These are phyloP conservation scores for Obelidium mucronatum DNA, from an alignment of 192 early-diverging fungal species.

Conservation along the genomic window DNA sequence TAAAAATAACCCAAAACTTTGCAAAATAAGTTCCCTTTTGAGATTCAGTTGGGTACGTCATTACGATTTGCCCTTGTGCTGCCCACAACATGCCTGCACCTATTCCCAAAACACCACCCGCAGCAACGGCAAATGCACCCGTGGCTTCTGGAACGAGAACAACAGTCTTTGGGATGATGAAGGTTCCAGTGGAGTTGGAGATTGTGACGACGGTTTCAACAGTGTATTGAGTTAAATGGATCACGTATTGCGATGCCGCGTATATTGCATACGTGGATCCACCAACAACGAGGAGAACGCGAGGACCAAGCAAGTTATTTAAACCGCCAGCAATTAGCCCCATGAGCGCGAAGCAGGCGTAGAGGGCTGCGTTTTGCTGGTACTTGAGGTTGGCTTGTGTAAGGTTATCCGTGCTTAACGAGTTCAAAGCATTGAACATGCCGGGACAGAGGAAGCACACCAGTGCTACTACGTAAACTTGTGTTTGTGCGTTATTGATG, in stretches of 20 bases:
- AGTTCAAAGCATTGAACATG: not conserved
- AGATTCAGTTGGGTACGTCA: not conserved
- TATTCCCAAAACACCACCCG: not conserved
- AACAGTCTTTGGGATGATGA: not conserved
- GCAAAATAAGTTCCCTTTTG: not conserved
- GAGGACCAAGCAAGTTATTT: not conserved
- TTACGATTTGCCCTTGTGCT: not conserved
- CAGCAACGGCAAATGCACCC: not conserved
- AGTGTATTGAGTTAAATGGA: too few species aligned
- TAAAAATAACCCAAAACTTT: not conserved
- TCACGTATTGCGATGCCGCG: not conserved
- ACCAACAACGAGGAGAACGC: not conserved
- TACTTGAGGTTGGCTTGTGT: not conserved
- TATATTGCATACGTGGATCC: not conserved
- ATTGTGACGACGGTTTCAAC: too few species aligned
- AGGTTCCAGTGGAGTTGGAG: too few species aligned
- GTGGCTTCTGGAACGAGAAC: not conserved
- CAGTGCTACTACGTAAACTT: not conserved
- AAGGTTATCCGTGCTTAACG: not conserved
- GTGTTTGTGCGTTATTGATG: conserved; percentile 43
- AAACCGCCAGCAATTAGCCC: not conserved
- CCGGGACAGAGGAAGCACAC: not conserved
- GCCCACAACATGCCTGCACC: not conserved
- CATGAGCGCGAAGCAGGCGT: not conserved
- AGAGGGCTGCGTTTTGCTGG: not conserved